These are phyloP conservation scores for Geotrichum ghanense DNA, from an alignment of 805 yeast species.

Conservation along the genomic window DNA sequence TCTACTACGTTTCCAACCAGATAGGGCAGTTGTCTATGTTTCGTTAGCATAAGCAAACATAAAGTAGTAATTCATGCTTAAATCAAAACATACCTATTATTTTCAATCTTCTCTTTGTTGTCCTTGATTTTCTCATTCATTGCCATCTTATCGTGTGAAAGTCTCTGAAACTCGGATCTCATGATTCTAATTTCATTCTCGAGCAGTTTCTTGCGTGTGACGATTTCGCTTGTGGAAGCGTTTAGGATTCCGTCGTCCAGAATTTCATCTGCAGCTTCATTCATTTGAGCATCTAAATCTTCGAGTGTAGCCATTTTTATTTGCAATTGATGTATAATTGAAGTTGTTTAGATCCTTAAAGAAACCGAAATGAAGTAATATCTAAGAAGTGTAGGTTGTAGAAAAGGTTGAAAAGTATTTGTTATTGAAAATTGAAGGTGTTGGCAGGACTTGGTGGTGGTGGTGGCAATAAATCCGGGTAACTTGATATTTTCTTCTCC, in stretches of 20 bases:
- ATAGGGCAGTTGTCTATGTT: conserved; percentile 74
- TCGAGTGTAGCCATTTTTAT: neutral
- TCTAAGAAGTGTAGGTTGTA: too few species aligned
- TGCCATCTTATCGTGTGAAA: conserved; percentile 83
- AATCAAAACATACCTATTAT: conserved; percentile 43
- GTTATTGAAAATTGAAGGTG: neutral
- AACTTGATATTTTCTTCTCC: too few species aligned
- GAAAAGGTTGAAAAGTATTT: too few species aligned
- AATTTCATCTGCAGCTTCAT: conserved; percentile 35
- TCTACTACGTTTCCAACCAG: conserved; percentile 96
- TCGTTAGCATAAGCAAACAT: neutral
- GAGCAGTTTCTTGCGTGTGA: conserved; percentile 73
- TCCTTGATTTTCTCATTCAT: conserved; percentile 92
- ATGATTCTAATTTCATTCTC: conserved; percentile 94
- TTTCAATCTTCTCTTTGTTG: conserved; percentile 89
- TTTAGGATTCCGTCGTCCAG: conserved; percentile 73
- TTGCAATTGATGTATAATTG: neutral
- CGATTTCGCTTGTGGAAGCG: conserved; percentile 71
- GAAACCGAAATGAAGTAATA: too few species aligned
- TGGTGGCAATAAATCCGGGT: neutral
- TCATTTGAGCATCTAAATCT: conserved; percentile 9
- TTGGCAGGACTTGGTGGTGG: neutral
- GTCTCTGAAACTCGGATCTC: conserved; percentile 81
- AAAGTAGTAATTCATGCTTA: too few species aligned
- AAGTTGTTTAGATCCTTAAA: too few species aligned